Evolutionary conservation across 495 filamentous ascomycete species (phyloP), one percentile per base, ranked within the genome.

Genomic region (Trichoderma reesei): DNA sequence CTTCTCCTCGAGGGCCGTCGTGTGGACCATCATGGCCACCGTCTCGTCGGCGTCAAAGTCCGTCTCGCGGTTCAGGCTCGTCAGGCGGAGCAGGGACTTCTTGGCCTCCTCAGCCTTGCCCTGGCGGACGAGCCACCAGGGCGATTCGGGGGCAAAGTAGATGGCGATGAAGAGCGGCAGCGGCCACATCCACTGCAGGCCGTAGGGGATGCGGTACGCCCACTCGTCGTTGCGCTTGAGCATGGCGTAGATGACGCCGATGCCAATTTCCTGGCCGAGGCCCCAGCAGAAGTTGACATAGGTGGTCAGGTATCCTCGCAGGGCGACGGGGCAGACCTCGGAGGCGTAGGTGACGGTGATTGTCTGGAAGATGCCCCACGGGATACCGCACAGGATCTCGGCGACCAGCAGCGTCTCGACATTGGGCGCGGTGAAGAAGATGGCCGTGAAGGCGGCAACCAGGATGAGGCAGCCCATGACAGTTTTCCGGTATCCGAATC

Each of bases 231-330:
- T 56, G 11, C 84, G 76, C 56, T 76, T 72, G 59, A 87, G 69
- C 81, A 89, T 85, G 34, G 78, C 76, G 73, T 83, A 85, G 67
- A 93, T 86, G 61, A 91, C 88, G 18, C 87, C 88, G 60, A 88
- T 82, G 8, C 83, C 87, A 68, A 93, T 89, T 42, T 89, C 75
- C 70, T 91, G 88, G 26, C 90, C 90, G 11, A 92, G 70, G 10
- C 86, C 88, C 89, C 89, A 93, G 75, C 88, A 91, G 68, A 89
- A 86, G 73, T 91, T 92, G 73, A 92, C 86, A 65, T 90, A 91
- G 37, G 88, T 90, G 0, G 89, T 92, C 61, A 92, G 70, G 69
- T 89, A 91, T 20, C 85, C 83, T 34, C 89, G 83, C 65, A 92
- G 80, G 16, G 84, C 81, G 3, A 90, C 83, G 5, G 89, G 89